A percentile compares a stretch with the other conserved stretches of the same genome.
Conservation (phyloP, 2,329 filamentous ascomycete species). For the Xylariaceae sp. region DNA sequence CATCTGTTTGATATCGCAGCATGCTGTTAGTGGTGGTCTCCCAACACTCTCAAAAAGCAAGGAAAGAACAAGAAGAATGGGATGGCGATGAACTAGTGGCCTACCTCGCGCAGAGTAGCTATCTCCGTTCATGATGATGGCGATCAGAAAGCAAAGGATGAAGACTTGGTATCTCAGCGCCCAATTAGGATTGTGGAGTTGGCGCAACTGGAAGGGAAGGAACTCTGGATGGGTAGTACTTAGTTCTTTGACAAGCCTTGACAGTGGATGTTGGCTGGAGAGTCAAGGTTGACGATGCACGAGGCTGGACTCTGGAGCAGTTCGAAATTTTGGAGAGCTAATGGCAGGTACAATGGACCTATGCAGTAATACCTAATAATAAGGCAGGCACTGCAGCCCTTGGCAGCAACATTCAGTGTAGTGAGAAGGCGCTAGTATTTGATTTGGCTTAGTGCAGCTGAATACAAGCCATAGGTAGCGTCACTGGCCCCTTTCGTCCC, state of each 20-base stretch:
- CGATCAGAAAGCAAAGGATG: neutral
- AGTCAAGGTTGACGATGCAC: too few relatives aligned
- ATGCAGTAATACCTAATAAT: too few relatives aligned
- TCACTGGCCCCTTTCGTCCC: constrained; percentile 20
- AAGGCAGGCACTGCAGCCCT: too few relatives aligned
- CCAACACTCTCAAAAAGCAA: neutral
- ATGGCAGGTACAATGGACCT: constrained; percentile 1
- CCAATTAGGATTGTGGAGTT: too few relatives aligned
- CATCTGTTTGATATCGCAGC: constrained; percentile 34
- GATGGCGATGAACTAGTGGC: constrained; percentile 23
- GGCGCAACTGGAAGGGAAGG: constrained; percentile 4
- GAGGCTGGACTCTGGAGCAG: constrained; percentile 33
- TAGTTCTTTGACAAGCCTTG: too few relatives aligned
- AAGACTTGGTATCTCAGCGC: too few relatives aligned
- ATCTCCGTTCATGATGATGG: constrained; percentile 73
- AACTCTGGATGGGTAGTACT: too few relatives aligned
- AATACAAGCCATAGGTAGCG: constrained; percentile 6
- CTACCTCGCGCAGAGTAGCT: constrained; percentile 75
- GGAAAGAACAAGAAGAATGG: constrained; percentile 6
- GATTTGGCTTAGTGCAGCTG: too few relatives aligned
- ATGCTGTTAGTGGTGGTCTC: constrained; percentile 22
- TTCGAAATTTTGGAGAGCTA: constrained; percentile 31
- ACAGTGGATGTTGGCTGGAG: too few relatives aligned
- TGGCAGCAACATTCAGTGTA: too few relatives aligned
- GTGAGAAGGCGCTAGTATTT: too few relatives aligned